A percentile compares a stretch with the other conserved stretches of the same genome.
phyloP scores from a whole-genome alignment of 2,329 filamentous ascomycete genomes.

The Lachnellula arida region DNA sequence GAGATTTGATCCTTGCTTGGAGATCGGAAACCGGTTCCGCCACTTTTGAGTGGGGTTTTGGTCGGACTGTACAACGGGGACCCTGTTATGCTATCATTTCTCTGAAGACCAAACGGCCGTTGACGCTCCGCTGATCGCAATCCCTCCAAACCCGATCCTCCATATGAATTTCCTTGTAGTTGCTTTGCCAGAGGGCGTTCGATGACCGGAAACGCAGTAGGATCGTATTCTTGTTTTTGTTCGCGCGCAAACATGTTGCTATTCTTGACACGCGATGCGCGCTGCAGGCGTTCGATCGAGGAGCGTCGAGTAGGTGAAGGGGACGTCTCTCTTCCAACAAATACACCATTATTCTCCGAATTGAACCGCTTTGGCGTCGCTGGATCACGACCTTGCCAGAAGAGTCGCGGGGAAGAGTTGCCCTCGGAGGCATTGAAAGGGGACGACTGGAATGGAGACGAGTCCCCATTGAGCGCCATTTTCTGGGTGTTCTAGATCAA shows the following conservation, averaged over 20 bases:
- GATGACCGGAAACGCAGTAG: conserved; percentile 67
- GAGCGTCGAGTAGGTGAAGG: conserved; percentile 72
- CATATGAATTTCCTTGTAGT: conserved; percentile 67
- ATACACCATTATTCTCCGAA: conserved; percentile 71
- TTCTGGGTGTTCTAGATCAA: conserved; percentile 46
- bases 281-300: conserved; percentile 93
- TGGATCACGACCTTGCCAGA: conserved; percentile 78
- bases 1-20: conserved; percentile 70
- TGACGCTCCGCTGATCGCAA: conserved; percentile 46
- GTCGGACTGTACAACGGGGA: conserved; percentile 52
- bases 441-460: conserved; percentile 81
- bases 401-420: conserved; percentile 72
- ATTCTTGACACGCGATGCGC: conserved; percentile 92
- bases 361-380: conserved; percentile 61
- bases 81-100: conserved; percentile 55
- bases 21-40: conserved; percentile 31
- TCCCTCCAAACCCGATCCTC: conserved; percentile 51
- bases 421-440: conserved; percentile 55
- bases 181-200: conserved; percentile 76
- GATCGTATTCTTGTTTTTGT: conserved; percentile 89
- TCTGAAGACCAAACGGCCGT: conserved; percentile 40
- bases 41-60: conserved; percentile 37
- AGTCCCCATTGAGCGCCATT: conserved; percentile 64
- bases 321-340: conserved; percentile 49
- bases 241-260: conserved; percentile 95